phyloP scores from a whole-genome alignment of 1,284 basidiomycete species.

The Violaceomyces palustris region DNA sequence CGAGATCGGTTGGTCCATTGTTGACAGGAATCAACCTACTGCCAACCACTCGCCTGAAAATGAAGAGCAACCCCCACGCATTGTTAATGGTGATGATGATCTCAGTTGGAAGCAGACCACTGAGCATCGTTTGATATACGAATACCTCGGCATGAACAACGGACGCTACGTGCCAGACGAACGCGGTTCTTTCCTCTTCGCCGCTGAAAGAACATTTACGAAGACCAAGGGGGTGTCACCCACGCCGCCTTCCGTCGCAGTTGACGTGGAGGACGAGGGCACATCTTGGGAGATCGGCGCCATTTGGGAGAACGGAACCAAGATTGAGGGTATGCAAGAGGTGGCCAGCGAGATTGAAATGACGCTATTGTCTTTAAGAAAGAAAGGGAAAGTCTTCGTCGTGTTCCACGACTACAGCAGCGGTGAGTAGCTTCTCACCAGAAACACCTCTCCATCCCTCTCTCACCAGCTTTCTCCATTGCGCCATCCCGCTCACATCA shows the following conservation, averaged over 20 bases:
- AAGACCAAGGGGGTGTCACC: no score
- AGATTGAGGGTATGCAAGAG: not conserved
- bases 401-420: slow-evolving; percentile 1
- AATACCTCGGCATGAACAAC: not conserved
- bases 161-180: not conserved
- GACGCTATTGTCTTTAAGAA: not conserved
- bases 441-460: no score
- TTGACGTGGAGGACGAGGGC: not conserved
- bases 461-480: no score
- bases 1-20: slow-evolving; percentile 1
- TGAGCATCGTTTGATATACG: not conserved
- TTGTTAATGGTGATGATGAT: not conserved
- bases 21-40: no score
- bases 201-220: no score
- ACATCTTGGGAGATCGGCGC: not conserved
- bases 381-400: not conserved
- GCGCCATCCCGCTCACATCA: no score
- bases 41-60: not conserved
- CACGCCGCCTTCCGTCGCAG: no score
- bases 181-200: not conserved
- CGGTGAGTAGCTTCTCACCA: no score
- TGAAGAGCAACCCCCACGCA: not conserved
- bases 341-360: not conserved
- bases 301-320: not conserved
- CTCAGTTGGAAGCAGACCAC: not conserved